phyloP scores from a whole-genome alignment of 1,284 basidiomycete species.

The Peniophora sp. region DNA sequence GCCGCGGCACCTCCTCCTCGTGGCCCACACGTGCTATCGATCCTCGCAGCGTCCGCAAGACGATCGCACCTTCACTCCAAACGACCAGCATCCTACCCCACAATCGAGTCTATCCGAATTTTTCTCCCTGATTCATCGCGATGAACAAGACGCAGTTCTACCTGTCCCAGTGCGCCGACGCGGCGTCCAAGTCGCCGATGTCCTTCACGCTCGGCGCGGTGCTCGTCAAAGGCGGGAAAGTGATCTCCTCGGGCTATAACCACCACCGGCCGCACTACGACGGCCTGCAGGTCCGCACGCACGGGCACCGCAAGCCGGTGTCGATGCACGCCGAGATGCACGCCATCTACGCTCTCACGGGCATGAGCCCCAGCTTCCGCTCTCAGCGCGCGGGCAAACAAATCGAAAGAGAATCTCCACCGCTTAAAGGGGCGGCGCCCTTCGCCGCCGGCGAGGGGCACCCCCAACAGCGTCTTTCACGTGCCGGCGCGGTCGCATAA shows the following conservation, averaged over 20 bases:
- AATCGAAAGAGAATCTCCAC: constrained; percentile 15
- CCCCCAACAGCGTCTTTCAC: constrained; percentile 14
- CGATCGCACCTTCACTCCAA: no score
- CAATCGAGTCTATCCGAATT: no score
- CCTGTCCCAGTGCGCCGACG: constrained; percentile 43
- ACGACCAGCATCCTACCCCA: no score
- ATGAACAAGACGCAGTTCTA: constrained; percentile 48
- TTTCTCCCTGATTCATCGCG: constrained; percentile 3
- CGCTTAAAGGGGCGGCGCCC: constrained; percentile 14
- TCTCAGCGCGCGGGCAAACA: constrained; percentile 36
- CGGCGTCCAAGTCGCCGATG: constrained; percentile 46
- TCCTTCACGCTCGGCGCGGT: constrained; percentile 47
- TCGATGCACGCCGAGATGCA: constrained; percentile 62
- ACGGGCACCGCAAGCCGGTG: constrained; percentile 39
- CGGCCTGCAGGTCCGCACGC: constrained; percentile 31
- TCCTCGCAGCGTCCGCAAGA: no score
- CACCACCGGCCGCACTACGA: constrained; percentile 50
- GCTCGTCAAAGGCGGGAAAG: constrained; percentile 51
- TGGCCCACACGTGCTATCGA: no score
- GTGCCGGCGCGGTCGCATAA: constrained; percentile 5
- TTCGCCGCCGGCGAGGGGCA: constrained; percentile 18
- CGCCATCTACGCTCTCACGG: constrained; percentile 43
- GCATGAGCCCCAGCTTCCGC: constrained; percentile 47
- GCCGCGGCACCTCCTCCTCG: no score
- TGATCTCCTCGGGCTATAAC: constrained; percentile 45